Conservation (phyloP, 495 filamentous ascomycete species). For the Chaetomium fimeti region DNA sequence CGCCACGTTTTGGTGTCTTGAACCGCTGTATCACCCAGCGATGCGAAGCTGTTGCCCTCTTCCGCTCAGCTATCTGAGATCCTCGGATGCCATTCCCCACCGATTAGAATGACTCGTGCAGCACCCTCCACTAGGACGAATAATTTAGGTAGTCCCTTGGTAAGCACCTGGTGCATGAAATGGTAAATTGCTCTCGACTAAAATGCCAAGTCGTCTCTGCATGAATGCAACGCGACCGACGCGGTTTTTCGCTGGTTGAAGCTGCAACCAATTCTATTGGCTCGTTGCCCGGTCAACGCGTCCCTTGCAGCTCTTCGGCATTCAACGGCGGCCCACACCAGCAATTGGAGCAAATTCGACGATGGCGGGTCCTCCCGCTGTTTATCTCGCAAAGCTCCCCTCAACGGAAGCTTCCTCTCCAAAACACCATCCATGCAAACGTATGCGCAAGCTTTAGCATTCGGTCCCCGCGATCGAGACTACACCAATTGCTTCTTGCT, state of each 20-base stretch:
- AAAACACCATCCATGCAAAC: not conserved
- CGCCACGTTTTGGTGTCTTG: not conserved
- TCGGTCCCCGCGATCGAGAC: not conserved
- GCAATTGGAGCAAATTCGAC: not conserved
- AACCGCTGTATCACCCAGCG: no score
- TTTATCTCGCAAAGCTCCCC: not conserved
- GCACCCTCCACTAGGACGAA: no score
- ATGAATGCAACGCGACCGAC: constrained; percentile 5
- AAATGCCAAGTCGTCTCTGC: not conserved
- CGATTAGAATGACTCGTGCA: not conserved
- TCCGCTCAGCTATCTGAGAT: no score
- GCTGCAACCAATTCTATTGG: not conserved
- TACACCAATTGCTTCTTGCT: constrained; percentile 12
- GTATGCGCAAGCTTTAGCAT: not conserved
- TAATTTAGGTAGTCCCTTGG: no score
- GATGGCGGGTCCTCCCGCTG: not conserved
- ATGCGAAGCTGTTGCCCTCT: no score
- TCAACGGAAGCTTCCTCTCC: not conserved
- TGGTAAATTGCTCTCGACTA: not conserved
- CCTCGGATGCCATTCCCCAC: not conserved
- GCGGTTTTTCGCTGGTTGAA: not conserved
- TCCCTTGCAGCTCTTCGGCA: not conserved
- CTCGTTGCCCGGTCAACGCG: constrained; percentile 11
- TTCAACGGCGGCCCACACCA: not conserved
- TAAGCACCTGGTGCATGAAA: no score